These are phyloP conservation scores for Alternaria gaisen DNA, from an alignment of 2,329 filamentous ascomycete species.

Conservation along the genomic window DNA sequence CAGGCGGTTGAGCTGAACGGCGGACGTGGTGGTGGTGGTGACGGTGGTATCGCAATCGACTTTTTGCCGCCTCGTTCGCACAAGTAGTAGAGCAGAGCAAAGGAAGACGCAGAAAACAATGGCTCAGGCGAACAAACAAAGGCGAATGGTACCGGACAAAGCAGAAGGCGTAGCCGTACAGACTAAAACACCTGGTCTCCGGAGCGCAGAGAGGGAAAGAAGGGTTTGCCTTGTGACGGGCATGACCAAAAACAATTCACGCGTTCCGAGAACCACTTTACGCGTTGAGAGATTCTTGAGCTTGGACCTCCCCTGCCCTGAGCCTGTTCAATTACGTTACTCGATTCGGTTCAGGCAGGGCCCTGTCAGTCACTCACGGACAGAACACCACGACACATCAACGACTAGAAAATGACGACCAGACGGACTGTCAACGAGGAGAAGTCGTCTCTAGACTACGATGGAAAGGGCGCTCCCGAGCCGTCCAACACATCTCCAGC, in stretches of 20 bases:
- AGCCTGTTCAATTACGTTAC: conserved; percentile 23
- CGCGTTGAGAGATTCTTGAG: conserved; percentile 20
- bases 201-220: conserved; percentile 10
- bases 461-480: conserved; percentile 42
- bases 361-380: conserved; percentile 1
- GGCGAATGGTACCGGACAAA: conserved; percentile 20
- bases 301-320: conserved; percentile 20
- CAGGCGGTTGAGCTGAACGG: not conserved
- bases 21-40: not conserved
- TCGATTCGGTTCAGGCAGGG: conserved; percentile 13
- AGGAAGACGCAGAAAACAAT: conserved; percentile 11
- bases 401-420: conserved; percentile 67
- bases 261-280: conserved; percentile 16
- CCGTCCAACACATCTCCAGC: conserved; percentile 82
- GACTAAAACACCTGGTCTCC: not conserved
- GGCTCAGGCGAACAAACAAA: conserved; percentile 23
- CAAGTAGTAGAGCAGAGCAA: conserved; percentile 5
- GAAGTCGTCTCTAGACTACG: conserved; percentile 67
- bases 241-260: conserved; percentile 26
- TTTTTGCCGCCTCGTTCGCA: conserved; percentile 10
- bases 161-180: conserved; percentile 18
- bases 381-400: conserved; percentile 6
- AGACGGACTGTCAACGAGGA: conserved; percentile 71
- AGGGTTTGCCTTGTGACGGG: conserved; percentile 17
- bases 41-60: not conserved